Evolutionary conservation across 768 basidiomycete species (phyloP).

Genomic region (Psilocybe sp.): DNA sequence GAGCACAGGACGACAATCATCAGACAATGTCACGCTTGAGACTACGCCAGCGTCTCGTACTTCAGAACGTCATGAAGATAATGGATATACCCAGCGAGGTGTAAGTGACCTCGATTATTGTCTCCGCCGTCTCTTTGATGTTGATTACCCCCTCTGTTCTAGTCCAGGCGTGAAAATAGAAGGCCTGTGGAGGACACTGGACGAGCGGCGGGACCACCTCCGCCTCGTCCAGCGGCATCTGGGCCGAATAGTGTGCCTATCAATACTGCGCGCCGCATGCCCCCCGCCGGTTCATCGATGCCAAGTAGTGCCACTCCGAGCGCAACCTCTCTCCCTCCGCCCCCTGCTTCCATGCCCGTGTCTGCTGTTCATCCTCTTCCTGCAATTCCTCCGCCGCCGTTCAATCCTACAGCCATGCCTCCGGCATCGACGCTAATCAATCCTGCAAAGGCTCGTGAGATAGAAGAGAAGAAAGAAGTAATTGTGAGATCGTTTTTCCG

Average conservation of each 20-base stretch:
- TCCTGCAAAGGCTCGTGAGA: slow-evolving; percentile 15
- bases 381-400: not conserved
- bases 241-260: slow-evolving; percentile 39
- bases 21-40: no score
- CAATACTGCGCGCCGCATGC: slow-evolving; percentile 22
- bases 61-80: no score
- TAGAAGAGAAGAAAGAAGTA: slow-evolving; percentile 19
- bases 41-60: no score
- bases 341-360: not conserved
- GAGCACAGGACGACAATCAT: no score
- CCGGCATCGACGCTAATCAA: slow-evolving; percentile 10
- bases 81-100: no score
- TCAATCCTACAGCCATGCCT: no score
- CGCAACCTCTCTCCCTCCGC: not conserved
- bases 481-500: slow-evolving; percentile 23
- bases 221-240: slow-evolving; percentile 17
- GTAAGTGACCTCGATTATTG: no score
- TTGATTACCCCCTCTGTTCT: not conserved
- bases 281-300: slow-evolving; percentile 6
- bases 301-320: slow-evolving; percentile 3
- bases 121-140: no score
- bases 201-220: slow-evolving; percentile 10
- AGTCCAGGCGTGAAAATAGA: slow-evolving; percentile 20
- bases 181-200: slow-evolving; percentile 19
- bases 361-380: not conserved